phyloP scores from a whole-genome alignment of 2,329 filamentous ascomycete species.

The Pseudogymnoascus sp. region DNA sequence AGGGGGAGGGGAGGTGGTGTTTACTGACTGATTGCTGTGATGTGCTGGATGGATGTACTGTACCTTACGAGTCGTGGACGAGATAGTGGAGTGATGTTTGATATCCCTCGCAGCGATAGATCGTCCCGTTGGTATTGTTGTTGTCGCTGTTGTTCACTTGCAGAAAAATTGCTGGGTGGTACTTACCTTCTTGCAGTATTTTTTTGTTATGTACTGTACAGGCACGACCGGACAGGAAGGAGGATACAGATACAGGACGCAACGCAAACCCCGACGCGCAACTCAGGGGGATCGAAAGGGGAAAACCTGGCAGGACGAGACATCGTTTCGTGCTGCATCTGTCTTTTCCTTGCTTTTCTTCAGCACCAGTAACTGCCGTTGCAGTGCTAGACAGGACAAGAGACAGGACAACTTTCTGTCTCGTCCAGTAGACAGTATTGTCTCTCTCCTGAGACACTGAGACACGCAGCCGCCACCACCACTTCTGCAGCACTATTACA shows the following conservation, averaged over 20 bases:
- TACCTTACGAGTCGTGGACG: not conserved
- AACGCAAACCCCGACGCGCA: not conserved
- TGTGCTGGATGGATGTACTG: not conserved
- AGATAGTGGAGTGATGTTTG: not conserved
- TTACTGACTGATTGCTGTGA: not conserved
- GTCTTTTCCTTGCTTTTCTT: not conserved
- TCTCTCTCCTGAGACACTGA: conserved; percentile 1
- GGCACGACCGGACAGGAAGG: not conserved
- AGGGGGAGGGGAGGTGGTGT: not conserved
- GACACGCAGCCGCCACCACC: not conserved
- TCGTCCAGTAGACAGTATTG: not conserved
- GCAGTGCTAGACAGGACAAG: not conserved
- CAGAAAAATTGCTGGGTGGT: not conserved
- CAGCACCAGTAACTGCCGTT: not conserved
- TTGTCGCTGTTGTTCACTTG: not conserved
- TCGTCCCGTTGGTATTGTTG: not conserved
- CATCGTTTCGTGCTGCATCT: not conserved
- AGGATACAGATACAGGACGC: not conserved
- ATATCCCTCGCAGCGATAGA: not conserved
- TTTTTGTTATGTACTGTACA: not conserved
- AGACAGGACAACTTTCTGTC: not conserved
- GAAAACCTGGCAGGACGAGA: conserved; percentile 4
- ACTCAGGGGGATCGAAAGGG: not conserved
- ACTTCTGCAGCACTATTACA: not conserved
- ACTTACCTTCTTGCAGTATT: not conserved